Conservation (phyloP, 805 yeast species). For the Candida ascalaphidarum region DNA sequence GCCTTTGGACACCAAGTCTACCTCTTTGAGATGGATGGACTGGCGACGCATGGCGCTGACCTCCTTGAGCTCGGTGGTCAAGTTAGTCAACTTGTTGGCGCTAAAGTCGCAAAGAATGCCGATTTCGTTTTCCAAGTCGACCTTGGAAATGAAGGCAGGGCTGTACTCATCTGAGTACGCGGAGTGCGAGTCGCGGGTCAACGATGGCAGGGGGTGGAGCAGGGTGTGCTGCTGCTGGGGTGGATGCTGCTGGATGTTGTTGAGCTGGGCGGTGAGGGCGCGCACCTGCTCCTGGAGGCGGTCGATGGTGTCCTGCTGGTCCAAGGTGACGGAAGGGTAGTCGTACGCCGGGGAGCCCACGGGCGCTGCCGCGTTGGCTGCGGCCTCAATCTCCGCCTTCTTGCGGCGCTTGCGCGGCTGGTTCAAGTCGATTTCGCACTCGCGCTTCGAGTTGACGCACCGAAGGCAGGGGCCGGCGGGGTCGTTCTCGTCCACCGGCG, state of each 20-base stretch:
- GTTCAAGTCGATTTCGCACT: constrained; percentile 60
- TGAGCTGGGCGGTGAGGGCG: constrained; percentile 9
- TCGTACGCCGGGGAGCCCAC: constrained; percentile 2
- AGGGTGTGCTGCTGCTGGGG: too few species aligned
- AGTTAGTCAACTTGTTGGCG: constrained; percentile 24
- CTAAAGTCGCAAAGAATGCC: constrained; percentile 24
- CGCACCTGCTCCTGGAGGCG: constrained; percentile 13
- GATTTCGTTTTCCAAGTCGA: constrained; percentile 35
- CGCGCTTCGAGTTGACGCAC: constrained; percentile 54
- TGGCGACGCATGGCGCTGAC: constrained; percentile 34
- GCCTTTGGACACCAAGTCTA: constrained; percentile 52
- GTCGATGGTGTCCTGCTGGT: constrained; percentile 9
- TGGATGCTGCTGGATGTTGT: constrained; percentile 3
- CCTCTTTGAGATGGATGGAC: constrained; percentile 15
- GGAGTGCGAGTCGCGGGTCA: constrained; percentile 1
- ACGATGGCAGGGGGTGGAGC: too few species aligned
- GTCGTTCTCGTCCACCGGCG: constrained; percentile 54
- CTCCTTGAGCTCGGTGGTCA: constrained; percentile 38
- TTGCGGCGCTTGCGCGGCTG: constrained; percentile 46
- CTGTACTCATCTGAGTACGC: constrained; percentile 2
- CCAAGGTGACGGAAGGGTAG: constrained; percentile 1
- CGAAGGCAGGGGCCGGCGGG: constrained; percentile 64
- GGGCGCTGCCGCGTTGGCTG: constrained; percentile 16
- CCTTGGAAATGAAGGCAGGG: constrained; percentile 19
- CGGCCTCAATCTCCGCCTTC: constrained; percentile 20